Percentiles rank a stretch among this genome's conserved stretches.
phyloP scores from a whole-genome alignment of 2,329 filamentous ascomycete genomes.

The Acarospora socialis region DNA sequence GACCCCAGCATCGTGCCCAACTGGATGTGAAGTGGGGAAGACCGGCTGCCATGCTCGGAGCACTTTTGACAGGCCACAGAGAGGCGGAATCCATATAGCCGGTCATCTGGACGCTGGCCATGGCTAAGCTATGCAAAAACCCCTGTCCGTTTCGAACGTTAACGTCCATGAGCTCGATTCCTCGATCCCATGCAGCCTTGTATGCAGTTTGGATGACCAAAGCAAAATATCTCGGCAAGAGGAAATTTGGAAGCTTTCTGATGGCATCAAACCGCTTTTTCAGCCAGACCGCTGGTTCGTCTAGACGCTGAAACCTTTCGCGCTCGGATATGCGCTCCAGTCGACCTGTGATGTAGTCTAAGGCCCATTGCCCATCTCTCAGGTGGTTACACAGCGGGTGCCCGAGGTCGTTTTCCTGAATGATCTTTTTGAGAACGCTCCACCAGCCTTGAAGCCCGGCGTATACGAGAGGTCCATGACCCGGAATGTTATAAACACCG shows the following conservation, averaged over 20 bases:
- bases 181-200: conserved; percentile 63
- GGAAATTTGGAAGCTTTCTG: conserved; percentile 69
- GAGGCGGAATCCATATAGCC: conserved; percentile 83
- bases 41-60: conserved; percentile 80
- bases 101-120: conserved; percentile 86
- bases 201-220: conserved; percentile 80
- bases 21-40: conserved; percentile 85
- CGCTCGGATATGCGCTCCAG: conserved; percentile 57
- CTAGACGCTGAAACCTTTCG: conserved; percentile 47
- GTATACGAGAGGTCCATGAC: conserved; percentile 73
- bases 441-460: conserved; percentile 98
- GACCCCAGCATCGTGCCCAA: conserved; percentile 95
- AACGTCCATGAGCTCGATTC: conserved; percentile 62
- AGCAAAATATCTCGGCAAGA: conserved; percentile 86
- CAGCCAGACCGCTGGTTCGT: conserved; percentile 61
- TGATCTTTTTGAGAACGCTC: conserved; percentile 74
- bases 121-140: conserved; percentile 75
- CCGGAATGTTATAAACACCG: conserved; percentile 79
- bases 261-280: conserved; percentile 75
- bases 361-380: conserved; percentile 76
- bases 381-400: conserved; percentile 91
- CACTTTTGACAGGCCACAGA: conserved; percentile 69
- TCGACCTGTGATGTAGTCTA: conserved; percentile 74
- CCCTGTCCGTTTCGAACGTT: conserved; percentile 69
- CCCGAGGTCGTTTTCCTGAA: conserved; percentile 77